Evolutionary conservation across 306 rosid species (phyloP).

Genomic region (Boehmeria nivea): DNA sequence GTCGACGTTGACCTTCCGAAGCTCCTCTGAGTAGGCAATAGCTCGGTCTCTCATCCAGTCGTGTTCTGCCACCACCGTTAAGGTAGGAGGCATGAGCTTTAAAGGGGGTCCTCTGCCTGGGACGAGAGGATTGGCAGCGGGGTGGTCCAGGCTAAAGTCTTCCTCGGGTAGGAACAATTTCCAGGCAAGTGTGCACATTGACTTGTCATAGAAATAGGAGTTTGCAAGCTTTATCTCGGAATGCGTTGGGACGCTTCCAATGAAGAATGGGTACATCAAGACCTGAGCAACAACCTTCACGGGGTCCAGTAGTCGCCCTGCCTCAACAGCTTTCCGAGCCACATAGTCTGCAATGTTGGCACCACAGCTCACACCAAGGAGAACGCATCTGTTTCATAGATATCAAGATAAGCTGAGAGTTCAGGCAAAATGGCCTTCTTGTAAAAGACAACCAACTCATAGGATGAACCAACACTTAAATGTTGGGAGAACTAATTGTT

Average conservation of each 20-base stretch:
- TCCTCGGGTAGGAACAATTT: slow-evolving; percentile 79
- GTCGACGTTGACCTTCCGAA: slow-evolving; percentile 82
- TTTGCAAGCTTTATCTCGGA: slow-evolving; percentile 92
- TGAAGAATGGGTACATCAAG: slow-evolving; percentile 78
- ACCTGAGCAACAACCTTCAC: slow-evolving; percentile 93
- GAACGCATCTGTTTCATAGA: slow-evolving; percentile 70
- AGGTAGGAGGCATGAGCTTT: slow-evolving; percentile 87
- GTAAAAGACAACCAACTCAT: too few relatives aligned
- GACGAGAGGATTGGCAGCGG: slow-evolving; percentile 81
- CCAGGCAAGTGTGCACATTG: slow-evolving; percentile 94
- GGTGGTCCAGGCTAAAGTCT: slow-evolving; percentile 82
- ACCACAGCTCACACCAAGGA: slow-evolving; percentile 96
- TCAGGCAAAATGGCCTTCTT: too few relatives aligned
- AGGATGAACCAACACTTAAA: too few relatives aligned
- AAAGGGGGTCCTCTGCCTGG: slow-evolving; percentile 70
- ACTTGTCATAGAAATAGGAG: slow-evolving; percentile 89
- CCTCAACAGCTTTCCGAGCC: slow-evolving; percentile 87
- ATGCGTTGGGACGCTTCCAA: slow-evolving; percentile 83
- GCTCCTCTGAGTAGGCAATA: slow-evolving; percentile 92
- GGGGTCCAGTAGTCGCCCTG: slow-evolving; percentile 82
- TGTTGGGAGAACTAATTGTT: too few relatives aligned
- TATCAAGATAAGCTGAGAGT: slow-evolving; percentile 18
- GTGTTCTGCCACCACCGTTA: slow-evolving; percentile 86
- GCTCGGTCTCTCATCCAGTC: slow-evolving; percentile 99
- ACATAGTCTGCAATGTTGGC: slow-evolving; percentile 91